These are phyloP conservation scores for Sarocladium oryzae DNA, from an alignment of 2,329 filamentous ascomycete species.

Conservation along the genomic window DNA sequence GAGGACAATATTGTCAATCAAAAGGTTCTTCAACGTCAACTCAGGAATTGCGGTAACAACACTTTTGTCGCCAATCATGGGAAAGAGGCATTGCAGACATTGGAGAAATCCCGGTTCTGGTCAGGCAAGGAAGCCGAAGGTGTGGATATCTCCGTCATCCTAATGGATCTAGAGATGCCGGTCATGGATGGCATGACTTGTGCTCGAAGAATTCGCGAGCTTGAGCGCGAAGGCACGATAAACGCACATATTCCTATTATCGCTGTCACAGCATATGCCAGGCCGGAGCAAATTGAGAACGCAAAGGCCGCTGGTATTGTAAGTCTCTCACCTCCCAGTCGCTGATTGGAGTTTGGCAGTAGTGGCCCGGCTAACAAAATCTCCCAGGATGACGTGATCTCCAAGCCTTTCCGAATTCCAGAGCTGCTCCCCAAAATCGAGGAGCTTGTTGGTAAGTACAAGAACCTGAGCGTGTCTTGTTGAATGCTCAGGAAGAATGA, in stretches of 20 bases:
- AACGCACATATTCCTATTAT: conserved; percentile 67
- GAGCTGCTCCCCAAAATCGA: conserved; percentile 63
- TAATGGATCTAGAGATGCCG: conserved; percentile 82
- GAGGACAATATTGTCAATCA: conserved; percentile 66
- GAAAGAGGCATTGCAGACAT: conserved; percentile 52
- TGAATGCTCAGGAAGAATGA: background rate
- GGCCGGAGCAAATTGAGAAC: conserved; percentile 65
- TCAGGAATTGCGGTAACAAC: conserved; percentile 53
- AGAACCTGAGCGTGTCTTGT: conserved; percentile 21
- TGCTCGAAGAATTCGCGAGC: conserved; percentile 59
- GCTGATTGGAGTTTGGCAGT: background rate
- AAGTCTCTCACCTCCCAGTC: conserved; percentile 25
- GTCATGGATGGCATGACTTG: conserved; percentile 77
- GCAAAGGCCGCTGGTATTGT: conserved; percentile 69
- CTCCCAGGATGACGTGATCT: conserved; percentile 62
- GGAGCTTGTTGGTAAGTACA: conserved; percentile 41
- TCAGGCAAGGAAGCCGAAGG: conserved; percentile 38
- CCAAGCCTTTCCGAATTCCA: conserved; percentile 73
- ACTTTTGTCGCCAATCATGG: conserved; percentile 60
- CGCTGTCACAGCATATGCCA: conserved; percentile 76
- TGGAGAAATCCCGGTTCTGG: conserved; percentile 53
- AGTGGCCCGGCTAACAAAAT: background rate
- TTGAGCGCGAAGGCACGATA: conserved; percentile 57
- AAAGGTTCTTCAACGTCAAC: conserved; percentile 54
- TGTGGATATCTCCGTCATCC: conserved; percentile 56